These are phyloP conservation scores for Pneumocystis sp. DNA, from an alignment of 1,139 yeast genomes.

Conservation along the genomic window DNA sequence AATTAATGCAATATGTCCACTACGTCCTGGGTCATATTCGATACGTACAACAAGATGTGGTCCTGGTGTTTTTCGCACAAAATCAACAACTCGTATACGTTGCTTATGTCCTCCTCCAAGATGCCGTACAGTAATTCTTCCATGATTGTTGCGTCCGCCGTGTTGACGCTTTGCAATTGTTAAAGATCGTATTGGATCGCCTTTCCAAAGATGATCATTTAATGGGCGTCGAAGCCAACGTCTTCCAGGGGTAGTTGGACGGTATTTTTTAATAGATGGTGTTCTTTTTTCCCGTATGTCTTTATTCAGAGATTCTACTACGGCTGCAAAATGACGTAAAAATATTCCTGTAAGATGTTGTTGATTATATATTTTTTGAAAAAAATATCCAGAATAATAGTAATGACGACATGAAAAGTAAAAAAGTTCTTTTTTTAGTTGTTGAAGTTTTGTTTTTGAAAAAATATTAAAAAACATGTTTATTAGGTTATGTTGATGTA, in stretches of 20 bases:
- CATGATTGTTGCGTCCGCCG: conserved; percentile 84
- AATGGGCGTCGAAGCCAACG: conserved; percentile 83
- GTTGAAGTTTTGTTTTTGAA: neutral
- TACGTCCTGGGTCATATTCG: conserved; percentile 91
- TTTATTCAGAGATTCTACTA: neutral
- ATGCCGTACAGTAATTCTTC: conserved; percentile 80
- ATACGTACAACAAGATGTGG: conserved; percentile 69
- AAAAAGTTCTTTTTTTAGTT: neutral
- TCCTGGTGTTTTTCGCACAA: conserved; percentile 52
- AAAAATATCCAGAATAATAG: neutral
- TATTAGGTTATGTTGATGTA: neutral
- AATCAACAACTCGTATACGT: conserved; percentile 71
- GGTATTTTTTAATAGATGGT: conserved; percentile 13
- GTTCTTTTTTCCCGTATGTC: neutral
- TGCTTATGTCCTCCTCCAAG: conserved; percentile 95
- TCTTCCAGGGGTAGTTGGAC: conserved; percentile 17
- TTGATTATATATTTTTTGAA: neutral
- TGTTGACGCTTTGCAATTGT: conserved; percentile 60
- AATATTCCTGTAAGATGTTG: neutral
- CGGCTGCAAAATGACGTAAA: neutral
- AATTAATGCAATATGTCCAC: conserved; percentile 82
- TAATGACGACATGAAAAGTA: neutral
- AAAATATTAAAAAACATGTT: neutral
- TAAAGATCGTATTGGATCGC: conserved; percentile 61
- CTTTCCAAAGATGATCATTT: conserved; percentile 74